These are phyloP conservation scores for Scutellaria baicalensis DNA, from an alignment of 257 asterid genomes.

Conservation along the genomic window DNA sequence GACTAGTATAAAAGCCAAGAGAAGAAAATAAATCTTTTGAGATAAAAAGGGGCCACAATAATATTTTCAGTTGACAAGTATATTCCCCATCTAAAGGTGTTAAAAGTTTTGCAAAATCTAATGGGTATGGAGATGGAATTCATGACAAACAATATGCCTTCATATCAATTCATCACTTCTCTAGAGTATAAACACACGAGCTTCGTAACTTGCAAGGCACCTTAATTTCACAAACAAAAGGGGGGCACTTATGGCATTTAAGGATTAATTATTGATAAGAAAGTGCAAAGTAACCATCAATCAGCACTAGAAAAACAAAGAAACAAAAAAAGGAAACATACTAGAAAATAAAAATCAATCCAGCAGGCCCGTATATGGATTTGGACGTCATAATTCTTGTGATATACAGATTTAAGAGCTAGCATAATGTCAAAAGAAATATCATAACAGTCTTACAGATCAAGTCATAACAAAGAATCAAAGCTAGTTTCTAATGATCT, in stretches of 20 bases:
- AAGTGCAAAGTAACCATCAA: too few relatives aligned
- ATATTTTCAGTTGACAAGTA: not conserved
- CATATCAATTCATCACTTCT: too few relatives aligned
- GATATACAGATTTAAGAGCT: not conserved
- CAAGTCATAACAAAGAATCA: not conserved
- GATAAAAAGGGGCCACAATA: not conserved
- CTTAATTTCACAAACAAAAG: too few relatives aligned
- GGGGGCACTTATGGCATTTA: too few relatives aligned
- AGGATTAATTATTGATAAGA: too few relatives aligned
- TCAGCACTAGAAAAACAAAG: too few relatives aligned
- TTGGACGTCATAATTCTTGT: not conserved
- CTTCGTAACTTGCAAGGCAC: too few relatives aligned
- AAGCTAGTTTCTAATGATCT: not conserved
- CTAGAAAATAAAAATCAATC: not conserved
- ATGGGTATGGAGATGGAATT: not conserved
- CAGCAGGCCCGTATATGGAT: not conserved
- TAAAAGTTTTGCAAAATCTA: not conserved
- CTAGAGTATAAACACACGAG: too few relatives aligned
- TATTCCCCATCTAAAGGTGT: not conserved
- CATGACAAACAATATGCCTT: not conserved
- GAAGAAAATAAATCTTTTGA: not conserved
- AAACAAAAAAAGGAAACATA: too few relatives aligned
- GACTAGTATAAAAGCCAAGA: not conserved
- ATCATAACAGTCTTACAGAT: not conserved
- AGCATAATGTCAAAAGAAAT: not conserved